phyloP scores from a whole-genome alignment of 257 asterid genomes.

The Lithospermum erythrorhizon region DNA sequence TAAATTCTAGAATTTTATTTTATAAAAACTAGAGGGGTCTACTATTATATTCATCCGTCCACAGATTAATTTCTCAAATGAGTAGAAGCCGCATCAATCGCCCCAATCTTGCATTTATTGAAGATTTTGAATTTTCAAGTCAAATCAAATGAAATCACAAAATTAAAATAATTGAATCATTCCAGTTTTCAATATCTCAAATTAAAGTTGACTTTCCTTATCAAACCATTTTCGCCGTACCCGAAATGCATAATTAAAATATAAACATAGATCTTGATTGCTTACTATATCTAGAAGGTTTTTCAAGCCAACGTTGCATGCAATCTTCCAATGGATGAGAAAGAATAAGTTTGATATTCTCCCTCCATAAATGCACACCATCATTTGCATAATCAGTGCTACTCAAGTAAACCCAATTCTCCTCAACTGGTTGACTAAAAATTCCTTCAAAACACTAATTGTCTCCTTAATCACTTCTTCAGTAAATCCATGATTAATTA shows the following conservation, averaged over 20 bases:
- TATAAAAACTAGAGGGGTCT: too few species aligned
- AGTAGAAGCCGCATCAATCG: too few species aligned
- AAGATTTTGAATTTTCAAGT: too few species aligned
- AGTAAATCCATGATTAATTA: constrained; percentile 28
- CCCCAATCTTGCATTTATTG: too few species aligned
- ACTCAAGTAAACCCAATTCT: constrained; percentile 20
- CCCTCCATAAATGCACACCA: constrained; percentile 57
- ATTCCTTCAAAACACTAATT: constrained; percentile 14
- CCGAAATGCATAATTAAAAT: neutral
- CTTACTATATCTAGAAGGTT: constrained; percentile 38
- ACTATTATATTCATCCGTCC: too few species aligned
- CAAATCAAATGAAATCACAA: too few species aligned
- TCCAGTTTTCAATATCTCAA: too few species aligned
- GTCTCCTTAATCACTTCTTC: constrained; percentile 9
- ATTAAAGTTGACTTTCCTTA: too few species aligned
- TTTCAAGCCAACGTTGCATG: constrained; percentile 46
- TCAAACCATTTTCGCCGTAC: too few species aligned
- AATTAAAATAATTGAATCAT: too few species aligned
- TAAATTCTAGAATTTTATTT: too few species aligned
- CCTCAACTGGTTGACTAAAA: constrained; percentile 19
- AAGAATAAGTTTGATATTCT: constrained; percentile 42
- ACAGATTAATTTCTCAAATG: too few species aligned
- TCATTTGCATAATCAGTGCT: constrained; percentile 20
- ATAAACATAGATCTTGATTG: neutral
- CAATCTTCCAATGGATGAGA: constrained; percentile 47